Conservation (phyloP, 257 asterid species). For the Nicotiana tabacum region DNA sequence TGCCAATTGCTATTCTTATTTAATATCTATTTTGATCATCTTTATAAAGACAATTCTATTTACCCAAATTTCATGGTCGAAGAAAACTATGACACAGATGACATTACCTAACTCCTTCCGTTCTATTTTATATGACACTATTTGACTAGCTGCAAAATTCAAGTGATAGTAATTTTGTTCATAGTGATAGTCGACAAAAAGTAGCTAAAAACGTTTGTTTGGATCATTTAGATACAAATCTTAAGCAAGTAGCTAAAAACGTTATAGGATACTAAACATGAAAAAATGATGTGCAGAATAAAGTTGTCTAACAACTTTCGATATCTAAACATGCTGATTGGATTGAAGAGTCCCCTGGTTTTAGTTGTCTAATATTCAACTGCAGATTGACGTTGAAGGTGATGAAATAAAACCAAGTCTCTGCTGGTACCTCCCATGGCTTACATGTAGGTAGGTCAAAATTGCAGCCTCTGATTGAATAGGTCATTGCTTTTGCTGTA, state of each 20-base stretch:
- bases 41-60: background rate
- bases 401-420: conserved; percentile 57
- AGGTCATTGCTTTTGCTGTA: too few relatives aligned
- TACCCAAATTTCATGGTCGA: background rate
- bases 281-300: background rate
- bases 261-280: background rate
- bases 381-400: conserved; percentile 64
- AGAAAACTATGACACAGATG: background rate
- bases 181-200: too few relatives aligned
- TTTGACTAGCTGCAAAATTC: background rate
- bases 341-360: background rate
- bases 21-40: background rate
- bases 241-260: too few relatives aligned
- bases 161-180: too few relatives aligned
- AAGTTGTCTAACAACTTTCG: background rate
- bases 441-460: conserved; percentile 64
- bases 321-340: background rate
- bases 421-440: conserved; percentile 55
- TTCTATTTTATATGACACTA: background rate
- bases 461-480: conserved; percentile 30
- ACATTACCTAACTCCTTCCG: background rate
- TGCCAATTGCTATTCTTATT: background rate
- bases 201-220: too few relatives aligned
- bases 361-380: background rate
- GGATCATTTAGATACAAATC: too few relatives aligned